These are phyloP conservation scores for Corymbia maculata DNA, from an alignment of 345 rosid species.

Conservation along the genomic window DNA sequence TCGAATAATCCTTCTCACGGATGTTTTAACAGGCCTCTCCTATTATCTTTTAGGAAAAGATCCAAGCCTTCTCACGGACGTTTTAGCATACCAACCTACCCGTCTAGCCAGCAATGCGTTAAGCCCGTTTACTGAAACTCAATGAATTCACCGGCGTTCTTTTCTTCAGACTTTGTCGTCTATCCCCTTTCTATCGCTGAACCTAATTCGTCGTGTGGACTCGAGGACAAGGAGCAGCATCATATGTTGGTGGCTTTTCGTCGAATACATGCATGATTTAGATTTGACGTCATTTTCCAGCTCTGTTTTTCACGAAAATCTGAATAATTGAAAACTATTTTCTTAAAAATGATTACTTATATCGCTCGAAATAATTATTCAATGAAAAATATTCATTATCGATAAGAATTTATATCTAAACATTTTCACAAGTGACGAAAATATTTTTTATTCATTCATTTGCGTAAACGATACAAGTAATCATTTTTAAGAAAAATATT, in stretches of 20 bases:
- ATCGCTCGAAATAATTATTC: neutral
- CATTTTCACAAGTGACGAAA: rapidly evolving
- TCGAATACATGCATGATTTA: neutral
- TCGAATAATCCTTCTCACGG: neutral
- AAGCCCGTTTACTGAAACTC: neutral
- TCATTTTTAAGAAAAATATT: neutral
- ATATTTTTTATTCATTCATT: neutral
- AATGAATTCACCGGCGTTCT: neutral
- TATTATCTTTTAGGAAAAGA: too few species aligned
- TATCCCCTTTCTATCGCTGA: neutral
- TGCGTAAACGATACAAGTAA: neutral
- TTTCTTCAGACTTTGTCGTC: neutral
- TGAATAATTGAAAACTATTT: neutral
- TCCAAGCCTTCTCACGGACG: too few species aligned
- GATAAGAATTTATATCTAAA: rapidly evolving
- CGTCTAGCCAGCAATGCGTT: neutral
- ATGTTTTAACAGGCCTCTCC: neutral
- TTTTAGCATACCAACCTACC: neutral
- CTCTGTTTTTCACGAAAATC: too few species aligned
- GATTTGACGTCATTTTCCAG: neutral
- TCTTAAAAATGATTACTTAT: rapidly evolving
- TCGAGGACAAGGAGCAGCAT: neutral
- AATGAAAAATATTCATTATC: neutral
- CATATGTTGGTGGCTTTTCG: neutral
- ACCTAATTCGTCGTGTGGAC: neutral